phyloP scores from a whole-genome alignment of 371 early-diverging fungal species.

The Dinochytrium kinnereticum region DNA sequence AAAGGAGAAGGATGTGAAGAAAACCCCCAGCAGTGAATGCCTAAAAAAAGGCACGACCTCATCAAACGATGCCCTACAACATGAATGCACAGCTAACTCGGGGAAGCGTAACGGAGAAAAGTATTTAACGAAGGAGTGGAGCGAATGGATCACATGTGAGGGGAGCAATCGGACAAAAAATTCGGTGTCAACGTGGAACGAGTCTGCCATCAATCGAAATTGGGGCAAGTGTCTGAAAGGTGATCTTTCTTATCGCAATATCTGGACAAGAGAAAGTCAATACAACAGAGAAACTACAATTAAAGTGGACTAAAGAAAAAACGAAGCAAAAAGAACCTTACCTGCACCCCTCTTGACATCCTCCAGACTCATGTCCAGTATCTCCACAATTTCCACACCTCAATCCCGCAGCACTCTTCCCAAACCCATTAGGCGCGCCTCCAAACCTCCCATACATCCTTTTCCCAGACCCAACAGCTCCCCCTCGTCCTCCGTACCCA shows the following conservation, averaged over 20 bases:
- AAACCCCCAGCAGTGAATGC: too few species aligned
- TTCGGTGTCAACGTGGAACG: too few species aligned
- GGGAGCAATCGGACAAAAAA: too few species aligned
- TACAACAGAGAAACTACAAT: not conserved
- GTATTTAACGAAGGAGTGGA: too few species aligned
- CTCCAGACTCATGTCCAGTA: not conserved
- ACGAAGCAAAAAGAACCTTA: not conserved
- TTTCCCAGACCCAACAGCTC: not conserved
- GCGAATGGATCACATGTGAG: too few species aligned
- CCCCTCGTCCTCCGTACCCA: not conserved
- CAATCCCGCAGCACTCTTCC: not conserved
- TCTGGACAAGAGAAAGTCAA: not conserved
- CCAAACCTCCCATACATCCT: not conserved
- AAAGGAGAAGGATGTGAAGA: too few species aligned
- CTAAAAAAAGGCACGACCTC: too few species aligned
- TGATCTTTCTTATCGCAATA: constrained; percentile 15
- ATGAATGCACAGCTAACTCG: too few species aligned
- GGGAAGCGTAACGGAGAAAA: too few species aligned
- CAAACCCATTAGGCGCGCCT: not conserved
- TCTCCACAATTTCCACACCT: constrained; percentile 13
- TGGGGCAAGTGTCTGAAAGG: constrained; percentile 2
- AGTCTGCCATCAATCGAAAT: not conserved
- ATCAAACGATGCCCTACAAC: too few species aligned
- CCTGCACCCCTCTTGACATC: not conserved
- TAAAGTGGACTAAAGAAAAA: not conserved